A percentile compares a stretch with the other conserved stretches of the same genome.
phyloP scores from a whole-genome alignment of 225 moss, liverwort and hornwort genomes.

The Asterella californica region DNA sequence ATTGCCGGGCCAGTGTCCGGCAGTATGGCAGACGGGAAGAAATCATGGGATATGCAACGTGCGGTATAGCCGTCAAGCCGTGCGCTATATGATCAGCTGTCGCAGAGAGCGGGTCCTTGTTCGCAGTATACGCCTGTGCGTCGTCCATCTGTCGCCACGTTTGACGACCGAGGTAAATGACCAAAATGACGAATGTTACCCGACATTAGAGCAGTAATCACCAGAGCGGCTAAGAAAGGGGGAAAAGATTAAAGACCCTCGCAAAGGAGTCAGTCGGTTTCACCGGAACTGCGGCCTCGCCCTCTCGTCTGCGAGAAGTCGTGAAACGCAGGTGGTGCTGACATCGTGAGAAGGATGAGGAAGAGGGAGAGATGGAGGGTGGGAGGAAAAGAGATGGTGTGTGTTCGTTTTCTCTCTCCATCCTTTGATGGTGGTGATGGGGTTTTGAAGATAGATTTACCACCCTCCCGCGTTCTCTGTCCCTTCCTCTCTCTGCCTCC shows the following conservation, averaged over 20 bases:
- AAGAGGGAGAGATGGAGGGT: background rate
- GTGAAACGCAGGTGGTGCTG: slow-evolving; percentile 5
- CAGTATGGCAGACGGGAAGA: background rate
- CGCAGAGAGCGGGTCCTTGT: background rate
- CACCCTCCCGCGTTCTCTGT: background rate
- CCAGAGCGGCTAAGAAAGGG: background rate
- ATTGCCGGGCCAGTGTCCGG: background rate
- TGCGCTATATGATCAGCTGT: background rate
- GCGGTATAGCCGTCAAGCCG: background rate
- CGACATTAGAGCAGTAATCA: background rate
- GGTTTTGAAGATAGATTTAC: background rate
- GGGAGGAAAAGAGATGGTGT: background rate
- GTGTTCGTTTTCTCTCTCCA: background rate
- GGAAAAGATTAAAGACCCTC: background rate
- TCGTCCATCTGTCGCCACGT: background rate
- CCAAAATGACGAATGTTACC: background rate
- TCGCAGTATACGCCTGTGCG: too few species aligned
- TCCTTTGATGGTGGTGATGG: background rate
- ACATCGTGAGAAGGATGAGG: slow-evolving; percentile 2
- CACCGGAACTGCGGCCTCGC: background rate
- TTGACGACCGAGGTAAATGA: background rate
- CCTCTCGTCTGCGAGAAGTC: background rate
- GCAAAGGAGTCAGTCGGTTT: background rate
- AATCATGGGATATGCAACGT: background rate
- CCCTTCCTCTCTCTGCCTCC: background rate